Conservation (phyloP, 2,329 filamentous ascomycete genomes). For the Trichoderma sp. region DNA sequence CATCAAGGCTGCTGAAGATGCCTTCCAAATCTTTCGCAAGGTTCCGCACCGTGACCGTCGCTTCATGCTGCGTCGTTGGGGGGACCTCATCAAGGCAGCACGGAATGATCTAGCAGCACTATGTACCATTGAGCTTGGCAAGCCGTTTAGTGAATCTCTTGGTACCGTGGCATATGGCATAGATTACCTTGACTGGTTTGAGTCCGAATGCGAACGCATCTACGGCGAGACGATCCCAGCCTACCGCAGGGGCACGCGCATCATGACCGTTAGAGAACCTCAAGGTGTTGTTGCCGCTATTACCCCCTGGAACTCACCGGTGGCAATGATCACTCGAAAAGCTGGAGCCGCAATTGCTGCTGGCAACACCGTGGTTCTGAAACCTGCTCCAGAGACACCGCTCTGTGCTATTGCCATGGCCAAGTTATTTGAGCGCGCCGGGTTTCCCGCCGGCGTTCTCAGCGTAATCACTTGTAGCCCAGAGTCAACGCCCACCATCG, state of each 20-base stretch:
- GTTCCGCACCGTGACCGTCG: not conserved
- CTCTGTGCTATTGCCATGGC: slow-evolving; percentile 68
- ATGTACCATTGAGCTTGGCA: slow-evolving; percentile 69
- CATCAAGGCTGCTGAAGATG: too few species aligned
- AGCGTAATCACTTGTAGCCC: slow-evolving; percentile 63
- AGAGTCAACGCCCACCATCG: slow-evolving; percentile 64
- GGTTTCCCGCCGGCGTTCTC: slow-evolving; percentile 56
- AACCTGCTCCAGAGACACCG: slow-evolving; percentile 69
- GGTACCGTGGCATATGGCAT: slow-evolving; percentile 56
- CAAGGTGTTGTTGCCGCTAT: slow-evolving; percentile 39
- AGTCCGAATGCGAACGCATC: slow-evolving; percentile 54
- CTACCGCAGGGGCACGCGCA: slow-evolving; percentile 37
- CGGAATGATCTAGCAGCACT: slow-evolving; percentile 62
- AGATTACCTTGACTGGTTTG: slow-evolving; percentile 59
- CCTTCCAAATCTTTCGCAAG: too few species aligned
- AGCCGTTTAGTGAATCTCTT: slow-evolving; percentile 57
- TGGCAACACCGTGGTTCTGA: slow-evolving; percentile 71
- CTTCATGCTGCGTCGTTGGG: slow-evolving; percentile 57
- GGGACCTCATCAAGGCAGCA: slow-evolving; percentile 61
- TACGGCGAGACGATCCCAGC: slow-evolving; percentile 58
- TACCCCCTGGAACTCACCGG: slow-evolving; percentile 64
- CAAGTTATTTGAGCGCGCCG: slow-evolving; percentile 64
- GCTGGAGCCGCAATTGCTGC: slow-evolving; percentile 58
- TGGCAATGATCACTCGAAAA: slow-evolving; percentile 51
- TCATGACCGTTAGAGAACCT: slow-evolving; percentile 28